Base-by-base conservation (phyloP, 2,329 filamentous ascomycete species). In the Stemphylium lycopersici region DNA sequence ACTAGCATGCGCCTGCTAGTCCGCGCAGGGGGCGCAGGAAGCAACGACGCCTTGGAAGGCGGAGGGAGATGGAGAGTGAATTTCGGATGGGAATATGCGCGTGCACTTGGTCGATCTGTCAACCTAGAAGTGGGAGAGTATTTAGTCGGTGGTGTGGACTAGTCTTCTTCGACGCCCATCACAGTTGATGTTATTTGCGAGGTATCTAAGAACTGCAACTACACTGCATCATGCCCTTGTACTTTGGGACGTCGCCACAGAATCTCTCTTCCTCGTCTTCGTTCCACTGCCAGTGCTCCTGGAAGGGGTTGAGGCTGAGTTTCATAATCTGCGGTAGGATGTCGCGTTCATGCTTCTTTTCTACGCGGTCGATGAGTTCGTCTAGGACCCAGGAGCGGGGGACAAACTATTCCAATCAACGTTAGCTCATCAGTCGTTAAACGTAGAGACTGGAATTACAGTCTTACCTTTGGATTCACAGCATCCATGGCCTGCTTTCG, bases 331-430 rank as follows among this genome's bases (percentile, higher is more conserved):
- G 82, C 11, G 84, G 80, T 39, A 99, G 74, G 32, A 98, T 87
- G 7, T 92, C 88, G 50, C 90, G 82, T 68, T 99, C 93, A 2
- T 87, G 86, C 46, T 88, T 86, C 72, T 90, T 90, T 75, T 98
- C 91, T 0, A 98, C 93, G 8, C 91, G 84, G 40, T 89, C 85
- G 62, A 99, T 98, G 12, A 99, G 75, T 75, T 99, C 95, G 72
- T 98, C 93, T 16, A 99, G 81, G 46, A 99, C 85, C 93, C 93
- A 99, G 15, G 90, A 88, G 41, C 92, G 85, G 0, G 95, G 91
- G 0, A 97, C 81, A 68, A 99, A 99, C 78, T 84, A 49, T 8
- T 0, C n/a, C 2, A 16, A 13, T 29, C 26, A 16, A 10, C 32
- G 48, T 65, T 18, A 62, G 51, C 20, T 24, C 13, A 36, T 18